Evolutionary conservation across 1,284 basidiomycete genomes (phyloP), one percentile per base, ranked within the genome.

Genomic region (Cutaneotrichosporon mucoides): DNA sequence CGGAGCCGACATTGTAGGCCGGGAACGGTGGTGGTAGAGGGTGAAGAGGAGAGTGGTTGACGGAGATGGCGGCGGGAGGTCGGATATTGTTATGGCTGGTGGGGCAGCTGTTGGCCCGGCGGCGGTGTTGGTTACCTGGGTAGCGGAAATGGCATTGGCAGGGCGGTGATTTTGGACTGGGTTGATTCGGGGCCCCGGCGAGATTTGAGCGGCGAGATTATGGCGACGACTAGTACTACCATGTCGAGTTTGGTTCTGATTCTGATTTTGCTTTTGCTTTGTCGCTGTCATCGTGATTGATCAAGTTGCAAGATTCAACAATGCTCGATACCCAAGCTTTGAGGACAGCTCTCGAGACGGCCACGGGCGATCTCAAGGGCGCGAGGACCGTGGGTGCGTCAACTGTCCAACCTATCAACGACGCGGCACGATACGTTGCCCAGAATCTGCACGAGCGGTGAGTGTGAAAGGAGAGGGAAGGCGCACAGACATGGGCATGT

Each of bases 391-490:
- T 62, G 4, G 66, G 66, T 41, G 58, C 65, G 37, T 38, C 49
- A 0, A 63, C 64, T 35, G n/a, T 61, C 8, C 15, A 8, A n/a
- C 52, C 45, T 1, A 44, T 64, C 9, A 62, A 64, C 9, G 53
- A 58, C 13, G 51, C 58, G 1, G 72, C 73, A 0, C 52, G 66
- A 45, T 65, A 68, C 57, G 33, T 71, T n/a, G 73, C 69, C 33
- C 62, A 43, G 45, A 49, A 73, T 57, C 59, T 75, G 24, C 52
- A 54, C 12, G 60, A 70, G 16, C 56, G 73, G 73, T 71, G 34
- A 37, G 73, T 66, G 34, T 6, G 3, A 15, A 6, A 6, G 45
- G 34, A 37, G 73, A 66, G 34, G n/a, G 3, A 15, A 6, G 11
- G 45, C 45, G 37, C 16, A 47, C 37, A 36, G 53, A 33, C 53